Evolutionary conservation across 208 protist genomes (phyloP).

Genomic region (Leishmania lainsoni): DNA sequence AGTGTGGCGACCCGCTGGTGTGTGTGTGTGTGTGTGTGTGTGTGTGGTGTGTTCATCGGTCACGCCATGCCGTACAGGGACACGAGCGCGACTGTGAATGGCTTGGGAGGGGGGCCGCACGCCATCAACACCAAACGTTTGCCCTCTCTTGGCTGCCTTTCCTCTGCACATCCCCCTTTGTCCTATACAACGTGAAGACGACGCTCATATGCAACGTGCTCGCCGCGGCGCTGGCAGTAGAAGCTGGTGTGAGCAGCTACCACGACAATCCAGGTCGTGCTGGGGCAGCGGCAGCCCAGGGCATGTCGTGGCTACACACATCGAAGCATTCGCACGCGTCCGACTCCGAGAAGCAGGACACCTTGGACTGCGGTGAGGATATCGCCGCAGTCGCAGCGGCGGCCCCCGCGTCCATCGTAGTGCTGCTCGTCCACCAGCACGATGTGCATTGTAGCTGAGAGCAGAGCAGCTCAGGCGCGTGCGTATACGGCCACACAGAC

Average conservation of each 20-base stretch:
- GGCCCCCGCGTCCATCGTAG: conserved; percentile 27
- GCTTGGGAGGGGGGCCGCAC: too few species aligned
- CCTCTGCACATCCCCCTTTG: conserved; percentile 8
- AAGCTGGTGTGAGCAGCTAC: conserved; percentile 22
- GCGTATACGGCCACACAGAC: not conserved
- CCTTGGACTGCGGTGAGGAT: too few species aligned
- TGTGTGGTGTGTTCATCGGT: too few species aligned
- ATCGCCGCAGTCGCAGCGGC: too few species aligned
- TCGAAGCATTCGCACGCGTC: conserved; percentile 6
- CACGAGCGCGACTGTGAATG: too few species aligned
- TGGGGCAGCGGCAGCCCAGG: not conserved
- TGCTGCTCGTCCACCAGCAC: conserved; percentile 26
- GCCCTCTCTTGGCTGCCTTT: conserved; percentile 9
- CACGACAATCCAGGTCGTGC: not conserved
- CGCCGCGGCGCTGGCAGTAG: conserved; percentile 27
- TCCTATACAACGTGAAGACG: conserved; percentile 15
- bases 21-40: too few species aligned
- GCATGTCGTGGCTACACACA: not conserved
- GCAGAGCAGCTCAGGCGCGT: not conserved
- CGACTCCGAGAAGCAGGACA: too few species aligned
- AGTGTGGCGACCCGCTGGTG: too few species aligned
- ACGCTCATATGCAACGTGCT: conserved; percentile 45
- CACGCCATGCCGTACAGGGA: too few species aligned
- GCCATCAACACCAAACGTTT: not conserved
- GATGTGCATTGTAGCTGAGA: conserved; percentile 26